phyloP scores from a whole-genome alignment of 2,329 filamentous ascomycete genomes.

The Colletotrichum chrysophilum region DNA sequence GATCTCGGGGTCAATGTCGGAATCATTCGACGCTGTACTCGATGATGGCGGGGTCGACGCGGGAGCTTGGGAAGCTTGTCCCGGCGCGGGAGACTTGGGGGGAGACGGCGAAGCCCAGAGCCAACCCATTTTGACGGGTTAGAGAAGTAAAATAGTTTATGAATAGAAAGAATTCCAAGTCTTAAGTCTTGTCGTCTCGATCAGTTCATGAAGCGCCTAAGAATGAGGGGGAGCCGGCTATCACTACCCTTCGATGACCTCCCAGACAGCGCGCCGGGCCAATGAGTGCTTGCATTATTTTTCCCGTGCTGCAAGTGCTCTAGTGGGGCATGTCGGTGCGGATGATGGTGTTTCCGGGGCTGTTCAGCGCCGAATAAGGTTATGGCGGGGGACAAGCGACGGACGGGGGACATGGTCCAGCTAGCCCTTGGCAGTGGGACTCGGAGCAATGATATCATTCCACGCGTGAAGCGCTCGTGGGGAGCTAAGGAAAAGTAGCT shows the following conservation, averaged over 20 bases:
- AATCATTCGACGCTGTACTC: slow-evolving; percentile 13
- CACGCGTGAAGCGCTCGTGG: background rate
- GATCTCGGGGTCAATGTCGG: slow-evolving; percentile 53
- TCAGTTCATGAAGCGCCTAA: background rate
- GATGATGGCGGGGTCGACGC: slow-evolving; percentile 22
- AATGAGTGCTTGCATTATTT: slow-evolving; percentile 21
- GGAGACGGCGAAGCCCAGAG: slow-evolving; percentile 56
- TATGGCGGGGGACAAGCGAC: background rate
- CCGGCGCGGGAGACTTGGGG: slow-evolving; percentile 30
- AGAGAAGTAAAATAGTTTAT: background rate
- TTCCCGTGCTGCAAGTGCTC: background rate
- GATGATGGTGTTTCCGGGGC: slow-evolving; percentile 4
- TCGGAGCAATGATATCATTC: slow-evolving; percentile 13
- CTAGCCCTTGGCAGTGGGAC: background rate
- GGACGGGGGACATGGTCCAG: background rate
- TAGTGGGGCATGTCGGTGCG: slow-evolving; percentile 2
- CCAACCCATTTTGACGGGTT: slow-evolving; percentile 60
- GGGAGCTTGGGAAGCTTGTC: slow-evolving; percentile 26
- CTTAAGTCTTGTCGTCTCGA: background rate
- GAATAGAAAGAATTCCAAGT: too few relatives aligned
- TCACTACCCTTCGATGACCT: slow-evolving; percentile 13
- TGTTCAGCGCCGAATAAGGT: background rate
- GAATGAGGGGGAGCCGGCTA: slow-evolving; percentile 18
- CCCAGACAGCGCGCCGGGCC: slow-evolving; percentile 8
- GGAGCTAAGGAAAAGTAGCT: background rate